Conservation (phyloP, 1,284 basidiomycete genomes). For the Schizophyllum commune region DNA sequence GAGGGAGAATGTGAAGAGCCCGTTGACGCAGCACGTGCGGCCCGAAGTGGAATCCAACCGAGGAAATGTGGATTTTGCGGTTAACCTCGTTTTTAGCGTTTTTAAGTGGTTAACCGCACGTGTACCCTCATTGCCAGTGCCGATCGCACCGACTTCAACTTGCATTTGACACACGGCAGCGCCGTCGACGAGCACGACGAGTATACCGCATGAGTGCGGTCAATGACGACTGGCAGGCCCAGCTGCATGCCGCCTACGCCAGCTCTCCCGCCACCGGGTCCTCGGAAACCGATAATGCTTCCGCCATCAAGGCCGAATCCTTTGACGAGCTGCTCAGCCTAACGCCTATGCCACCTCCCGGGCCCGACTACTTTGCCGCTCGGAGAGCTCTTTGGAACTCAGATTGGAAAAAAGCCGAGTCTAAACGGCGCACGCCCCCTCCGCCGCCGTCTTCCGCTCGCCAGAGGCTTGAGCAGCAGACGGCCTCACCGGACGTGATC, state of each 20-base stretch:
- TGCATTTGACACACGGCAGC: not conserved
- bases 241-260: not conserved
- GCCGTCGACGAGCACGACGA: conserved; percentile 4
- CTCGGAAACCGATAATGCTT: conserved; percentile 29
- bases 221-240: not conserved
- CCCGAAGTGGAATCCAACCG: not conserved
- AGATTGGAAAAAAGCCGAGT: not conserved
- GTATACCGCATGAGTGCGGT: conserved; percentile 1
- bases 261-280: not conserved
- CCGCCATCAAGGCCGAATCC: conserved; percentile 17
- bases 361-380: conserved; percentile 52
- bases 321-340: not conserved
- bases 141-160: too few relatives aligned
- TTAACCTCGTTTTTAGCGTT: too few relatives aligned
- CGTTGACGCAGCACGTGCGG: not conserved
- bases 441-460: conserved; percentile 30
- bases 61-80: too few relatives aligned
- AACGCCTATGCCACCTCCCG: conserved; percentile 43
- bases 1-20: not conserved
- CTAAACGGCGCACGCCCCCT: conserved; percentile 12
- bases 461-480: conserved; percentile 43
- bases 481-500: conserved; percentile 39
- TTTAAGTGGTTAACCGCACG: too few relatives aligned
- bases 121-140: too few relatives aligned
- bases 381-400: conserved; percentile 54